phyloP scores from a whole-genome alignment of 306 rosid species.

The Nissolia schottii region DNA sequence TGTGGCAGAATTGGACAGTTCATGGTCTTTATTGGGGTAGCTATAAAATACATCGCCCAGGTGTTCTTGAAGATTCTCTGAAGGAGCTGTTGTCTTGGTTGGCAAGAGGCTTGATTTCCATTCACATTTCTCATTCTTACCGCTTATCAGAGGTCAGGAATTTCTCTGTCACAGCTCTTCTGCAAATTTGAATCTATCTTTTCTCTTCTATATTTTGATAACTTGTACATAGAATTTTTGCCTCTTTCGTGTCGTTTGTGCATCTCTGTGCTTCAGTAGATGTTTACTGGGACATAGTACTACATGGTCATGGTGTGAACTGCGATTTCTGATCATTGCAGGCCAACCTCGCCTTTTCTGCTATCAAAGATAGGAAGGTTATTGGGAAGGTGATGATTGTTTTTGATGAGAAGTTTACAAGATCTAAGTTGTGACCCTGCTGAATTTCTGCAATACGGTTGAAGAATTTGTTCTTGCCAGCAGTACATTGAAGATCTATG shows the following conservation, averaged over 20 bases:
- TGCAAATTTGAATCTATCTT: neutral
- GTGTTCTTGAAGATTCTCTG: slow-evolving; percentile 76
- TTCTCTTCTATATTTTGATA: neutral
- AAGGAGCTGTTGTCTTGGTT: slow-evolving; percentile 78
- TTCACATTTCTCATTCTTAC: slow-evolving; percentile 78
- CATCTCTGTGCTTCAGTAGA: neutral
- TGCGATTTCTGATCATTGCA: slow-evolving; percentile 42
- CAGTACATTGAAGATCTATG: neutral
- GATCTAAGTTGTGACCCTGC: slow-evolving; percentile 57
- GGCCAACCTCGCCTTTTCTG: slow-evolving; percentile 86
- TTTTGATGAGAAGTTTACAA: slow-evolving; percentile 44
- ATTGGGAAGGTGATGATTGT: slow-evolving; percentile 88
- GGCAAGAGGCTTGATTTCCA: slow-evolving; percentile 63
- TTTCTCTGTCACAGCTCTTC: neutral
- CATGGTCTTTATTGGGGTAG: slow-evolving; percentile 99
- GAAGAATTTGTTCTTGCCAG: neutral
- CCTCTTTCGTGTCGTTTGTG: neutral
- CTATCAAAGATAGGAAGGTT: slow-evolving; percentile 75
- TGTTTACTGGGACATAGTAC: neutral
- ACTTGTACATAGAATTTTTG: neutral
- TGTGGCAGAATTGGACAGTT: slow-evolving; percentile 89
- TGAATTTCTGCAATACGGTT: slow-evolving; percentile 21
- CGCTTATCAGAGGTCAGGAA: slow-evolving; percentile 66
- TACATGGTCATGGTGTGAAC: neutral
- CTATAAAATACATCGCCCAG: slow-evolving; percentile 65